Evolutionary conservation across 2,329 filamentous ascomycete genomes (phyloP).

Genomic region (Colletotrichum sp.): DNA sequence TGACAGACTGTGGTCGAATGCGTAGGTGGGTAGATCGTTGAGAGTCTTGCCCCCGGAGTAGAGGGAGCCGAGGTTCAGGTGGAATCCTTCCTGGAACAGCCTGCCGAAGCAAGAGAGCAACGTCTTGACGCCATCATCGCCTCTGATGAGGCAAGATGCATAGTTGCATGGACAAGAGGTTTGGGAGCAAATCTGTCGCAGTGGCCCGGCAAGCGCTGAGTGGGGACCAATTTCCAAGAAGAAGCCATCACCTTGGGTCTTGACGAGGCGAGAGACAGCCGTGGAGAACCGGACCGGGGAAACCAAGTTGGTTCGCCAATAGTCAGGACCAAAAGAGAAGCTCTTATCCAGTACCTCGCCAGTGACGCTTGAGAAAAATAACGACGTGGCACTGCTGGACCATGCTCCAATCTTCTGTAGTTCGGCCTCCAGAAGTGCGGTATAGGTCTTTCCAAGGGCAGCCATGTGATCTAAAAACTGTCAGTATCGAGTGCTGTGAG

Average conservation of each 20-base stretch:
- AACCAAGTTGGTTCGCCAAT: background rate
- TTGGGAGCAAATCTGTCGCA: background rate
- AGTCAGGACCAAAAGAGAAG: background rate
- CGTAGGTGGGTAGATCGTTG: background rate
- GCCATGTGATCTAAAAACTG: background rate
- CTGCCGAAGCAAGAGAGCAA: background rate
- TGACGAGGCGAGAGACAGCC: background rate
- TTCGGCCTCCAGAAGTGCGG: background rate
- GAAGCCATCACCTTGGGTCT: background rate
- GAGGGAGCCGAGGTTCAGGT: background rate
- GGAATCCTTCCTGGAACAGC: background rate
- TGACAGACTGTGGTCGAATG: background rate
- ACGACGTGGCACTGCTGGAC: background rate
- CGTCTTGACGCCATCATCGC: background rate
- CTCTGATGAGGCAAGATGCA: background rate
- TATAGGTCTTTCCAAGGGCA: background rate
- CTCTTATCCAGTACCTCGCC: conserved; percentile 23
- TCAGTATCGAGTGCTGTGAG: too few relatives aligned
- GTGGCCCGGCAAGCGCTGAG: background rate
- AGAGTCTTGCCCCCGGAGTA: background rate
- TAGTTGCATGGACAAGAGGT: background rate
- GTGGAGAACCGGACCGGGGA: background rate
- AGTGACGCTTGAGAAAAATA: conserved; percentile 28
- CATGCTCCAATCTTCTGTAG: background rate
- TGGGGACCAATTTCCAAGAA: conserved; percentile 1